Percentiles rank a stretch among this genome's conserved stretches.
Conservation (phyloP, 306 rosid species). For the Glycine latifolia region DNA sequence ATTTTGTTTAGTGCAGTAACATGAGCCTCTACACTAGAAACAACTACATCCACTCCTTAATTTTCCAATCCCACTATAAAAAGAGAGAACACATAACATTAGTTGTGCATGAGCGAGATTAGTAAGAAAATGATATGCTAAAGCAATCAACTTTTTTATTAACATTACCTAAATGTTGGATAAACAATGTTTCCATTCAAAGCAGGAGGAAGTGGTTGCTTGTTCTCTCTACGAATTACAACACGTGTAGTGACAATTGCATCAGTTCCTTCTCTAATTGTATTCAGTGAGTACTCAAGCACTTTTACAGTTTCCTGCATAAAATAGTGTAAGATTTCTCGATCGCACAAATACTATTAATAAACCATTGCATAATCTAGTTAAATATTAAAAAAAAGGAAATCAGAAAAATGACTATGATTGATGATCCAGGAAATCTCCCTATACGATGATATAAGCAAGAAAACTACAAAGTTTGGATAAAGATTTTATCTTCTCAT, state of each 20-base stretch:
- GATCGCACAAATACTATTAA: background rate
- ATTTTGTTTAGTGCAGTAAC: background rate
- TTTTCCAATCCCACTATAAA: background rate
- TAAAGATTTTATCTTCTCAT: no score
- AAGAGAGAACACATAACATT: background rate
- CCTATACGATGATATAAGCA: background rate
- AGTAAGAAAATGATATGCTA: background rate
- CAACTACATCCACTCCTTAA: background rate
- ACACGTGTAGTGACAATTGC: background rate
- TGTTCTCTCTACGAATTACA: background rate
- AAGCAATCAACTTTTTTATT: background rate
- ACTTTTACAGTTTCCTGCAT: conserved; percentile 1
- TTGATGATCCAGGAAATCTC: no score
- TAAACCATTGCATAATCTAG: no score
- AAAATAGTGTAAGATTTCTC: background rate
- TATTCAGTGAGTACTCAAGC: background rate
- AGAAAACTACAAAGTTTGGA: no score
- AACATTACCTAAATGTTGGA: background rate
- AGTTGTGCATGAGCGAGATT: background rate
- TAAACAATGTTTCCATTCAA: background rate
- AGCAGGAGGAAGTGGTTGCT: background rate
- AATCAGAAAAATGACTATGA: background rate
- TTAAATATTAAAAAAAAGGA: no score
- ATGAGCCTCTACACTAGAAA: background rate
- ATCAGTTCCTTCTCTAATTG: background rate